These are phyloP conservation scores for Jacaranda mimosifolia DNA, from an alignment of 257 asterid species.

Conservation along the genomic window DNA sequence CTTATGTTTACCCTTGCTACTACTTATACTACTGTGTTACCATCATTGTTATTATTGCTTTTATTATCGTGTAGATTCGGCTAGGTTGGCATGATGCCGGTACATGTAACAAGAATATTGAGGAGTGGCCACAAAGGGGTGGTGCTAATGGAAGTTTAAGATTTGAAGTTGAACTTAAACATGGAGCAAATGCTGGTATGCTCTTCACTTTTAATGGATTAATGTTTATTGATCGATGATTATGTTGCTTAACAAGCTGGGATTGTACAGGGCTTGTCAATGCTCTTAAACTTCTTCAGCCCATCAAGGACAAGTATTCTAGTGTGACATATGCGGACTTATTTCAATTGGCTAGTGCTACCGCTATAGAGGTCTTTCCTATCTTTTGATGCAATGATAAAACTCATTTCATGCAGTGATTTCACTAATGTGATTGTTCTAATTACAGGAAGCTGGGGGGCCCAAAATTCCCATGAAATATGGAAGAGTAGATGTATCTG, in stretches of 20 bases:
- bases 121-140: constrained; percentile 94
- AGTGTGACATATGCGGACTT: constrained; percentile 86
- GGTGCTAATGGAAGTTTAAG: constrained; percentile 99
- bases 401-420: neutral
- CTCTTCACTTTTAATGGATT: constrained; percentile 18
- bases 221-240: constrained; percentile 5
- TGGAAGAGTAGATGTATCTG: constrained; percentile 90
- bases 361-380: constrained; percentile 82
- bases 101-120: constrained; percentile 86
- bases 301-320: constrained; percentile 93
- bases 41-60: neutral
- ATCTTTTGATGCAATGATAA: constrained; percentile 25
- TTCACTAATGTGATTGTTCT: constrained; percentile 35
- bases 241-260: constrained; percentile 50
- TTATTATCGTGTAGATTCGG: constrained; percentile 67
- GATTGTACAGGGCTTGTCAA: constrained; percentile 82
- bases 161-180: constrained; percentile 89
- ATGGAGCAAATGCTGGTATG: constrained; percentile 97
- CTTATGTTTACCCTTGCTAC: neutral
- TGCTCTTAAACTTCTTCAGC: constrained; percentile 95
- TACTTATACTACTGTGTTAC: neutral
- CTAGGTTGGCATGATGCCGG: constrained; percentile 99
- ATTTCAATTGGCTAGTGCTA: constrained; percentile 97
- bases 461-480: constrained; percentile 97
- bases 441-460: constrained; percentile 90